Evolutionary conservation across 176 grass and related monocot species (phyloP), one percentile per base, ranked within the genome.

Genomic region (Leersia perrieri): DNA sequence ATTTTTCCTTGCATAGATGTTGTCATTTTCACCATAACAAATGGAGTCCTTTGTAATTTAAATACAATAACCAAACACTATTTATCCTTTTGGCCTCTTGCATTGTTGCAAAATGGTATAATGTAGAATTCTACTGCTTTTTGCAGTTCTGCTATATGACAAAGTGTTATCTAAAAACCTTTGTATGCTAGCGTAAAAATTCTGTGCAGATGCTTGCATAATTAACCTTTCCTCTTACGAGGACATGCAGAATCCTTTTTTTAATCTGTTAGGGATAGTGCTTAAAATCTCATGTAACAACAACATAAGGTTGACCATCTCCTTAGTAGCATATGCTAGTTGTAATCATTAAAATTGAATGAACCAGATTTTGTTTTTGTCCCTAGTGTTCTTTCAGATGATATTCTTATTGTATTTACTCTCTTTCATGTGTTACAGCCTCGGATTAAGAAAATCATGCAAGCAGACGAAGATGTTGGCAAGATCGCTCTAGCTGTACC

Each of bases 361-460:
- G 15, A 15, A 66, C 66, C 12, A 33, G 60, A 74, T 32, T 62
- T 34, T 55, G 32, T 66, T 67, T 38, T 51, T 18, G 1, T 55
- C 51, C 40, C 30, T 26, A 44, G 30, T 79, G 31, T 38, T 58
- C 9, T 47, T 82, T 62, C 20, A 69, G 51, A 80, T 68, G 23
- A 35, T 75, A 33, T 11, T 32, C 22, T 58, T 57, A 22, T 55
- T 33, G 62, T 30, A 70, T 77, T 42, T 89, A 71, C 76, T 71
- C 4, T 65, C 7, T 51, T 20, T 84, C 40, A 14, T 60, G 72
- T 82, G 15, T 70, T 31, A 62, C 75, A 99, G 96, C 79, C 90
- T 35, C 90, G 92, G 77, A 99, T 99, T 84, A 99, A 99, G 81
- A 99, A 99, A 87, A 99, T 95, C 58, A 99, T 99, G 96, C 96